phyloP scores from a whole-genome alignment of 2,329 filamentous ascomycete genomes.

The Magnaporthiopsis poae region DNA sequence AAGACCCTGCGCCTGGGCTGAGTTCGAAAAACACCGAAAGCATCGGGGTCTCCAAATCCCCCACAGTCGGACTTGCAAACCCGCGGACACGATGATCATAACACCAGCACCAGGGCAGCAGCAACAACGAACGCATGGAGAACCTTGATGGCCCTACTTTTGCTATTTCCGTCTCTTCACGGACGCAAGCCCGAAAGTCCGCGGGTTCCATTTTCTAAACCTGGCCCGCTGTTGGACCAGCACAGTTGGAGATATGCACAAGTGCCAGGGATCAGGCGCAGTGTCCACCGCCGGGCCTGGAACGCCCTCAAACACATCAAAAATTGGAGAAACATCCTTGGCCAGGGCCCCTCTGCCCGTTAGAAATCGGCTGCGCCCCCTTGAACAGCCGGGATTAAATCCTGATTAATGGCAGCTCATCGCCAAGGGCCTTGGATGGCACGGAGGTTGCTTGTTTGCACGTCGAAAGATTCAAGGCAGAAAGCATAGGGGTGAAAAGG shows the following conservation, averaged over 20 bases:
- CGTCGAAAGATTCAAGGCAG: background rate
- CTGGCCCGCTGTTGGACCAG: background rate
- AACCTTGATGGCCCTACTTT: background rate
- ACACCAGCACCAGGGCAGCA: too few species aligned
- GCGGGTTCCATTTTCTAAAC: background rate
- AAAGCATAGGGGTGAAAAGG: too few species aligned
- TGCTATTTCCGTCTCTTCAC: background rate
- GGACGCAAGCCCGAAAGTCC: background rate
- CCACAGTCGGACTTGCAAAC: background rate
- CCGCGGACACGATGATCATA: too few species aligned
- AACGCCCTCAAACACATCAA: background rate
- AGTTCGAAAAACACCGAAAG: background rate
- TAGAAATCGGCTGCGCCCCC: background rate
- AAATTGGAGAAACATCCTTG: background rate
- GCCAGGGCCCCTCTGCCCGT: background rate
- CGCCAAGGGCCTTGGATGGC: too few species aligned
- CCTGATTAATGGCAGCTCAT: background rate
- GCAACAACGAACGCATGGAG: too few species aligned
- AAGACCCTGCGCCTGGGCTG: background rate
- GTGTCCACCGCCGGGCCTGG: background rate
- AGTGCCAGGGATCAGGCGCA: background rate
- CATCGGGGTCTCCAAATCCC: too few species aligned
- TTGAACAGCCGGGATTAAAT: background rate
- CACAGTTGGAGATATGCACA: background rate
- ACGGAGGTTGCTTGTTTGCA: background rate